Conservation (phyloP, 805 yeast species). For the Saturnispora kantuleensis region DNA sequence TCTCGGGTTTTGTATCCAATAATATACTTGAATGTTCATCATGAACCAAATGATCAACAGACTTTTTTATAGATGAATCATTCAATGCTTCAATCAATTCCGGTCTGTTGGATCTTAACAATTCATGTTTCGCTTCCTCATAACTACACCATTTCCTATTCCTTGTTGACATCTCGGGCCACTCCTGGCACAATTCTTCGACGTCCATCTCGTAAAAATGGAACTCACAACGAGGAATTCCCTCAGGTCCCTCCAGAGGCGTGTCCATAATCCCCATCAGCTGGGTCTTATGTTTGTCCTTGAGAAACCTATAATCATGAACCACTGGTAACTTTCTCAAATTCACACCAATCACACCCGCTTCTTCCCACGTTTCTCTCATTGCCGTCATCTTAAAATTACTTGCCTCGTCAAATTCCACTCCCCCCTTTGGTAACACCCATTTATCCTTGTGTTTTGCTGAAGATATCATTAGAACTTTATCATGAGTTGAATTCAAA, state of each 20-base stretch:
- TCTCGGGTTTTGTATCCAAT: conserved; percentile 21
- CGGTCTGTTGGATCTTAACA: conserved; percentile 47
- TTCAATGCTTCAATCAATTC: conserved; percentile 60
- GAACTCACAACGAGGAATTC: conserved; percentile 68
- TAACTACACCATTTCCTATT: conserved; percentile 68
- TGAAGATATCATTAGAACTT: conserved; percentile 74
- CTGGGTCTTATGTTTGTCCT: conserved; percentile 8
- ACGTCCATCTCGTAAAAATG: conserved; percentile 77
- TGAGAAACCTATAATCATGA: conserved; percentile 37
- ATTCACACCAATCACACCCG: conserved; percentile 72
- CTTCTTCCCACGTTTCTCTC: conserved; percentile 97
- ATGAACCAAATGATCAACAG: conserved; percentile 18
- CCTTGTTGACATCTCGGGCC: conserved; percentile 69
- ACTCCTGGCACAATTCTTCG: conserved; percentile 41
- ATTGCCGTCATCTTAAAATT: conserved; percentile 44
- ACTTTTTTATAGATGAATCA: conserved; percentile 39
- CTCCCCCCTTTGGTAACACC: conserved; percentile 95
- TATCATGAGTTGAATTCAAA: conserved; percentile 42
- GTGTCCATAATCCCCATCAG: conserved; percentile 11
- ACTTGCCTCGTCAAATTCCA: conserved; percentile 69
- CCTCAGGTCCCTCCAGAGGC: neutral
- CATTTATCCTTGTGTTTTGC: conserved; percentile 58
- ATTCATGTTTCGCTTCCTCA: conserved; percentile 53
- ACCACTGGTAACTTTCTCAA: conserved; percentile 48
- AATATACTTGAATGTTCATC: conserved; percentile 21